A percentile compares a stretch with the other conserved stretches of the same genome.
Conservation (phyloP, 2,329 filamentous ascomycete genomes). For the Alternaria tenuissima region DNA sequence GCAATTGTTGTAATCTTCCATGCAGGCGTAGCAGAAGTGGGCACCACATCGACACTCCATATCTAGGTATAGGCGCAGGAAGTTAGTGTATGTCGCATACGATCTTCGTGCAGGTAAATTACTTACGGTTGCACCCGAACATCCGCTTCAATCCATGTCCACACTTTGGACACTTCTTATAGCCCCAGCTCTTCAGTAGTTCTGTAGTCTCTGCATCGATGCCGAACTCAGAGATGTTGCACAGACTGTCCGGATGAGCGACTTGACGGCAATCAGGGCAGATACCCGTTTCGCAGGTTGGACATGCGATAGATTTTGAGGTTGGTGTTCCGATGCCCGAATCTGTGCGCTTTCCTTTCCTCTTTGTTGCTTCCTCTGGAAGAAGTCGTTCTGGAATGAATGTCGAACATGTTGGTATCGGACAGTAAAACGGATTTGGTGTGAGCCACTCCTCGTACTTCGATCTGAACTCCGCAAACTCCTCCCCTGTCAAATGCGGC, state of each 20-base stretch:
- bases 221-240: constrained; percentile 43
- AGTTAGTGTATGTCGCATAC: not conserved
- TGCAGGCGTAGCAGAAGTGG: constrained; percentile 61
- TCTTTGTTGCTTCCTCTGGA: constrained; percentile 11
- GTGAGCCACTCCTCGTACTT: constrained; percentile 61
- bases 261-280: constrained; percentile 56
- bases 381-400: constrained; percentile 53
- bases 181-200: constrained; percentile 55
- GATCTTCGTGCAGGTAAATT: not conserved
- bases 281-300: constrained; percentile 53
- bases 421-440: constrained; percentile 58
- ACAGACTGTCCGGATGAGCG: constrained; percentile 50
- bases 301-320: constrained; percentile 51
- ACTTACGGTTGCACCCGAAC: constrained; percentile 57
- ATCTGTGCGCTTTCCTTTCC: constrained; percentile 33
- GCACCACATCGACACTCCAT: constrained; percentile 60
- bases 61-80: constrained; percentile 21
- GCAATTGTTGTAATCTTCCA: constrained; percentile 45
- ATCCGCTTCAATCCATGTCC: constrained; percentile 58
- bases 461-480: constrained; percentile 48
- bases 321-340: constrained; percentile 38
- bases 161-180: constrained; percentile 62
- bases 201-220: constrained; percentile 48
- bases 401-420: constrained; percentile 57
- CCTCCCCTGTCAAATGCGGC: constrained; percentile 46